Evolutionary conservation across 129 eudicot genomes (phyloP).

Genomic region (Smallanthus sonchifolius): DNA sequence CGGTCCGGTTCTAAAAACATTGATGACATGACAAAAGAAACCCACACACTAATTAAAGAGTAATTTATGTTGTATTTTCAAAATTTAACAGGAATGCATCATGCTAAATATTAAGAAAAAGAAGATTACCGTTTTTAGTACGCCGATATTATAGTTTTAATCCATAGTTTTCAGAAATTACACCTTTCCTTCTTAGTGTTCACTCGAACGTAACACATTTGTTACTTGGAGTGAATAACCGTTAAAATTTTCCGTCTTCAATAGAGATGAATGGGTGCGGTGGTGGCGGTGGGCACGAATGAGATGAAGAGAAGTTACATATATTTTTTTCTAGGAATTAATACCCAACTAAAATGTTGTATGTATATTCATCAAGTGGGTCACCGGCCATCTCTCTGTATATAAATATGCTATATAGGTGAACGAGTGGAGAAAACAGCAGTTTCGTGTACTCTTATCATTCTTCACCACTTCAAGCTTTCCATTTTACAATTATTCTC

Average conservation of each 20-base stretch:
- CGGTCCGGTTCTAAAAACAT: too few relatives aligned
- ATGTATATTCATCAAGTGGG: slow-evolving; percentile 17
- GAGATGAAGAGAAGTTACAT: too few relatives aligned
- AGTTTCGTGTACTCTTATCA: slow-evolving; percentile 33
- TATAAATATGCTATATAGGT: background rate
- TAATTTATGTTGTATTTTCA: background rate
- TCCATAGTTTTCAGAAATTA: too few relatives aligned
- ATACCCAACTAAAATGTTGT: slow-evolving; percentile 1
- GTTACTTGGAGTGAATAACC: too few relatives aligned
- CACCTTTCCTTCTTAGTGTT: too few relatives aligned
- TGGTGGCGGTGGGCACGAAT: too few relatives aligned
- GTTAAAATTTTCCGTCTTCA: too few relatives aligned
- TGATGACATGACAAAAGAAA: background rate
- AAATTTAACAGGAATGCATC: background rate
- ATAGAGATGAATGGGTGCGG: too few relatives aligned
- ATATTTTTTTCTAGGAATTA: background rate
- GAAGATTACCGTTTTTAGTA: background rate
- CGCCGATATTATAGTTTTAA: too few relatives aligned
- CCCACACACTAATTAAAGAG: background rate
- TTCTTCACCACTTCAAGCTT: slow-evolving; percentile 17
- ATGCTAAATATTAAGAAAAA: background rate
- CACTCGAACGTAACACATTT: too few relatives aligned
- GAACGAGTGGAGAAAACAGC: slow-evolving; percentile 8
- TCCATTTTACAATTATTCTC: background rate
- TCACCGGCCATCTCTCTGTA: background rate